A percentile compares a stretch with the other conserved stretches of the same genome.
Evolutionary conservation across 2,329 filamentous ascomycete species (phyloP).

Genomic region (Monilinia polystroma): DNA sequence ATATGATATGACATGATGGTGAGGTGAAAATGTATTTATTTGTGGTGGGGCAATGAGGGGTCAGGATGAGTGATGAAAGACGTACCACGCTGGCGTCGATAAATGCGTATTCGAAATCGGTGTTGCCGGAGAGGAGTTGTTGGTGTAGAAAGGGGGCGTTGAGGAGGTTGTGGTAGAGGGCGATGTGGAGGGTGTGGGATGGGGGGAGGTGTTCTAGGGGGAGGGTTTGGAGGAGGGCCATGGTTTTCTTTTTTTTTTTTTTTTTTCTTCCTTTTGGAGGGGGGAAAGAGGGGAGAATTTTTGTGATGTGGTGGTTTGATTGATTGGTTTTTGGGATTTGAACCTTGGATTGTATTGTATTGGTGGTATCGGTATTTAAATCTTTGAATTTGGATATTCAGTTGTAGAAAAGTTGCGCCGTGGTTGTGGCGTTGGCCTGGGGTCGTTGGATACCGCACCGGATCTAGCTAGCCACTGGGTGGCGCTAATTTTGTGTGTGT

Average conservation of each 20-base stretch:
- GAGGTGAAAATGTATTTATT: no score
- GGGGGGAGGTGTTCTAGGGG: slow-evolving; percentile 72
- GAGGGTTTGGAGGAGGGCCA: slow-evolving; percentile 58
- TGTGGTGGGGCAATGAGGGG: neutral
- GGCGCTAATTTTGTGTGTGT: no score
- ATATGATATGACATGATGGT: neutral
- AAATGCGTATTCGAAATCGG: slow-evolving; percentile 88
- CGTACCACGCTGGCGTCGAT: slow-evolving; percentile 78
- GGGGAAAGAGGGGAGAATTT: no score
- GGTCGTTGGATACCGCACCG: no score
- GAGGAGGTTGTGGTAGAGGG: slow-evolving; percentile 70
- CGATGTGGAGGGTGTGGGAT: slow-evolving; percentile 66
- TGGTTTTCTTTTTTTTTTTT: slow-evolving; percentile 34
- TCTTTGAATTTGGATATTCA: no score
- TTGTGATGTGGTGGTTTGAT: neutral
- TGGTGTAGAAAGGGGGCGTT: slow-evolving; percentile 78
- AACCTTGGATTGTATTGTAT: no score
- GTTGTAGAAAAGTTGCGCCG: no score
- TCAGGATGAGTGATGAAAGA: slow-evolving; percentile 21
- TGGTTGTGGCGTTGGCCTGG: no score
- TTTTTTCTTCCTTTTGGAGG: neutral
- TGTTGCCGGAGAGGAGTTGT: slow-evolving; percentile 81
- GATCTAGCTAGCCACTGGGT: no score
- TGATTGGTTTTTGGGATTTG: neutral
- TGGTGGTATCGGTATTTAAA: no score